Base-by-base conservation (phyloP, 805 yeast species). In the Yamadazyma ubonensis region DNA sequence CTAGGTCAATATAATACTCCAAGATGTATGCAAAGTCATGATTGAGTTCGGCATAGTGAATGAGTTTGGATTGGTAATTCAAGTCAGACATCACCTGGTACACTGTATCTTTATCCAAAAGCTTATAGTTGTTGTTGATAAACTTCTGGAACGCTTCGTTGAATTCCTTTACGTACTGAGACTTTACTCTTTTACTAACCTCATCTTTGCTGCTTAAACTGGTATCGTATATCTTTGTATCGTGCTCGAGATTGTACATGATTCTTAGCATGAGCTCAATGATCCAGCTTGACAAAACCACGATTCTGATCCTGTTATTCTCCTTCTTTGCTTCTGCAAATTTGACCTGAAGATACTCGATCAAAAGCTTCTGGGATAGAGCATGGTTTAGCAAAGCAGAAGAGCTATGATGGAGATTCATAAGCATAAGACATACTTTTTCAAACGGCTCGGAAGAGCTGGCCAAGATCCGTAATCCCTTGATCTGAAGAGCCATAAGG, bases 11-110 rank as follows among this genome's bases (percentile, higher is more conserved):
- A 75, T 89, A 79, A 58, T 83, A 79, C 5, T 79, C 68, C 21
- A 90, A 57, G 1, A 88, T 83, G 58, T 75, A 85, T 32, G 77
- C 78, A 54, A 73, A 78, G 56, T 93, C 96, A 32, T 76, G 70
- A 6, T 83, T 72, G 14, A 80, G 54, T 23, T 76, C 78, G 0
- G 96, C 90, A 59, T 76, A 87, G 43, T 67, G 73, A 1, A 91
- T 52, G 11, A 89, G 63, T 54, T 82, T 84, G 0, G 75, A 70
- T 34, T 75, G 75, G 42, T 84, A 70, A 44, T 88, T 83, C 51
- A 84, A 84, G 2, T 80, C 75, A 0, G 73, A 61, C 37, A 91
- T 71, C 4, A 90, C 75, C 53, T 87, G 89, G 52, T 83, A 86
- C 0, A 86, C 67, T 0, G 95, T 82, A 7, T 71, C 71, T 25